Evolutionary conservation across 768 basidiomycete genomes (phyloP).

Genomic region (Amylocystis lapponica): DNA sequence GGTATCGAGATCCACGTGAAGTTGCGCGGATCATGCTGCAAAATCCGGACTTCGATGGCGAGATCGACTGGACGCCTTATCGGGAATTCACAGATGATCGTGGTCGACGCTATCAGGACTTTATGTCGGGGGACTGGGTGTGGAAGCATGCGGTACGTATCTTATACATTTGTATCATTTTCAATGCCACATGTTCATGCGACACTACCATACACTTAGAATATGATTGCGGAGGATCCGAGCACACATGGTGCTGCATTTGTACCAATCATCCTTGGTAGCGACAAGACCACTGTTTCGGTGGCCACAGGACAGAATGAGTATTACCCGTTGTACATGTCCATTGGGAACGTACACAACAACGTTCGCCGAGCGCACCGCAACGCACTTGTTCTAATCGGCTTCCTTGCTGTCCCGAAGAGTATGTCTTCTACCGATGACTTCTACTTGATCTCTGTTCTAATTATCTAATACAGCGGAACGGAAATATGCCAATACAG

Average conservation of each 20-base stretch:
- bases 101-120: conserved; percentile 12
- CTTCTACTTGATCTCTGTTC: background rate
- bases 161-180: background rate
- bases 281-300: conserved; percentile 21
- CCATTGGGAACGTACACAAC: conserved; percentile 18
- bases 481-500: background rate
- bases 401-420: conserved; percentile 27
- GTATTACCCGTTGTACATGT: conserved; percentile 22
- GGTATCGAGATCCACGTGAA: conserved; percentile 12
- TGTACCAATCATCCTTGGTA: conserved; percentile 19
- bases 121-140: conserved; percentile 25
- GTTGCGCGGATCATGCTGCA: conserved; percentile 17
- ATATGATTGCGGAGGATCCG: conserved; percentile 1
- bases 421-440: conserved; percentile 10
- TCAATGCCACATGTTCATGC: background rate
- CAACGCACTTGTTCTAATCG: conserved; percentile 8
- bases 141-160: conserved; percentile 25
- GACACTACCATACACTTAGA: background rate
- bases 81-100: conserved; percentile 9
- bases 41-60: conserved; percentile 16
- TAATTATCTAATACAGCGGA: background rate
- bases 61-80: conserved; percentile 18
- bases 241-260: conserved; percentile 13
- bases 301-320: conserved; percentile 17
- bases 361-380: conserved; percentile 15